Evolutionary conservation across 1,284 basidiomycete species (phyloP).

Genomic region (Exobasidium cylindrosporum): DNA sequence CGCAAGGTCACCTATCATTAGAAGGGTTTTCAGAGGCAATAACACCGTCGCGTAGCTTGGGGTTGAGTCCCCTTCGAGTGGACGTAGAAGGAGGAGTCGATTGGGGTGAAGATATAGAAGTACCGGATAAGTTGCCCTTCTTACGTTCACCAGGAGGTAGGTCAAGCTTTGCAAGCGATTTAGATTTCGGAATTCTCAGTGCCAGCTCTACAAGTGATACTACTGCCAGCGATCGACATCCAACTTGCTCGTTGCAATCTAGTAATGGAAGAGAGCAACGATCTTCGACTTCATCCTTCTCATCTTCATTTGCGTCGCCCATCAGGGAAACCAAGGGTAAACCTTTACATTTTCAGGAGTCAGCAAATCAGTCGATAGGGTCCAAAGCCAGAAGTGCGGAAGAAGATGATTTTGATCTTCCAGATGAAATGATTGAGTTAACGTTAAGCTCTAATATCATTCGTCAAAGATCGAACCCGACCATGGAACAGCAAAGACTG

Average conservation of each 20-base stretch:
- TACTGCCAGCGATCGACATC: background rate
- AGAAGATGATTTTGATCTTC: slow-evolving; percentile 32
- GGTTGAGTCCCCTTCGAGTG: background rate
- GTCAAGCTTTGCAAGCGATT: slow-evolving; percentile 2
- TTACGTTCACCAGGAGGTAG: background rate
- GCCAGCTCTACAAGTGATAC: slow-evolving; percentile 6
- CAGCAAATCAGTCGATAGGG: background rate
- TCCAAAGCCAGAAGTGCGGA: background rate
- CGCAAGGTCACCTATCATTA: background rate
- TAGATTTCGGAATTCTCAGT: background rate
- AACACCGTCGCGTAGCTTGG: background rate
- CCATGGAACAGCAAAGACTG: no score
- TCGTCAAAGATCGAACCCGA: slow-evolving; percentile 18
- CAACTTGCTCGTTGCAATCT: background rate
- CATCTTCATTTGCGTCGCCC: slow-evolving; percentile 4
- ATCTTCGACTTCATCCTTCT: slow-evolving; percentile 4
- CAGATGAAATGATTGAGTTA: slow-evolving; percentile 27
- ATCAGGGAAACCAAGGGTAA: no score
- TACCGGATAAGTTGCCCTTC: slow-evolving; percentile 11
- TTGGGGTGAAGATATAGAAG: slow-evolving; percentile 19
- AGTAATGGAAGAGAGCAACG: background rate
- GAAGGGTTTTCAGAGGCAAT: background rate
- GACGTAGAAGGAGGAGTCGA: slow-evolving; percentile 13
- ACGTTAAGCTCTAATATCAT: slow-evolving; percentile 31
- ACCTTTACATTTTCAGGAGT: no score